These are phyloP conservation scores for Vitis amurensis DNA, from an alignment of 164 flowering plant species.

Conservation along the genomic window DNA sequence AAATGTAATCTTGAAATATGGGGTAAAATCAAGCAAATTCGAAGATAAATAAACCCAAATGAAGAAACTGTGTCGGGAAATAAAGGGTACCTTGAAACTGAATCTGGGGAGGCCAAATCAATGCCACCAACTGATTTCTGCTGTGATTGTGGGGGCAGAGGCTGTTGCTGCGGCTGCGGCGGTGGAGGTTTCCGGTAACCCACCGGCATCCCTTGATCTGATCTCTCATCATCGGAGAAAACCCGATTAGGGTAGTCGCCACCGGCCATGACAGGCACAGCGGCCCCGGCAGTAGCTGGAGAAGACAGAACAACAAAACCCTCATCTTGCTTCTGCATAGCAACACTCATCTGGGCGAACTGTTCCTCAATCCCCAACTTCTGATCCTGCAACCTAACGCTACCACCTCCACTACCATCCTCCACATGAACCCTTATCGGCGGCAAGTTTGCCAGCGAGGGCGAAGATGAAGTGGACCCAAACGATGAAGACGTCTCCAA, in stretches of 20 bases:
- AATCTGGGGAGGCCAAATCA: slow-evolving; percentile 45
- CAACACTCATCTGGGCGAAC: slow-evolving; percentile 56
- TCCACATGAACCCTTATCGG: slow-evolving; percentile 69
- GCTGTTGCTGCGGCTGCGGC: slow-evolving; percentile 25
- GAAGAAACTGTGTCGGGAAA: neutral
- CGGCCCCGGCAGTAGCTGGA: slow-evolving; percentile 27
- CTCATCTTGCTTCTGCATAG: slow-evolving; percentile 41
- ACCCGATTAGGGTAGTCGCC: slow-evolving; percentile 51
- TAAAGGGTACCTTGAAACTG: slow-evolving; percentile 49
- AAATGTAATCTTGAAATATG: neutral
- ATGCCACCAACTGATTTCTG: slow-evolving; percentile 38
- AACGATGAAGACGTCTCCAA: slow-evolving; percentile 79
- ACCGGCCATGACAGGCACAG: slow-evolving; percentile 17
- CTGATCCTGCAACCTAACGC: slow-evolving; percentile 31
- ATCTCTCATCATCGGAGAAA: slow-evolving; percentile 76
- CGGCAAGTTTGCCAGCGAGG: slow-evolving; percentile 67
- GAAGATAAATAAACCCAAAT: neutral
- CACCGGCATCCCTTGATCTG: slow-evolving; percentile 59
- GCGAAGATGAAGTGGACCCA: slow-evolving; percentile 73
- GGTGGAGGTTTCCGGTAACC: slow-evolving; percentile 40
- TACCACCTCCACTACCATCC: slow-evolving; percentile 24
- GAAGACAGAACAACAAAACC: slow-evolving; percentile 39
- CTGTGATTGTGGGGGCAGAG: slow-evolving; percentile 24
- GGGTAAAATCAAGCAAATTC: neutral
- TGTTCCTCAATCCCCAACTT: slow-evolving; percentile 67